A percentile compares a stretch with the other conserved stretches of the same genome.
Conservation (phyloP, 148 eudicot species). For the Selenicereus undatus region DNA sequence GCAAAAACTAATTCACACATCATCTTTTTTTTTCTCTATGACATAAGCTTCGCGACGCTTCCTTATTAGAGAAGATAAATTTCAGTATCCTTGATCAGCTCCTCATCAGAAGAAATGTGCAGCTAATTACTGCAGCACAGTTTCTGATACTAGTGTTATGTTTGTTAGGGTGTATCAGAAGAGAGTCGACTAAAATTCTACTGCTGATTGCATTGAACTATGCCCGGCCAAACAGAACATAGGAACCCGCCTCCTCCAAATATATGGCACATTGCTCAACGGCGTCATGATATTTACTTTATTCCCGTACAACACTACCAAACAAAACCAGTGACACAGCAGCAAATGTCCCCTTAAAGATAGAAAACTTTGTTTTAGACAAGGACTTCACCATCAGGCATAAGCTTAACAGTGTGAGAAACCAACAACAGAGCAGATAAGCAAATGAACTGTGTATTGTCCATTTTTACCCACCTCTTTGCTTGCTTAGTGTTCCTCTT, state of each 20-base stretch:
- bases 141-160: not conserved
- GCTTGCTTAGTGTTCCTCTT: too few relatives aligned
- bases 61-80: not conserved
- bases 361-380: not conserved
- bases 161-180: not conserved
- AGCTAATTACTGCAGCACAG: not conserved
- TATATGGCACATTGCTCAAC: not conserved
- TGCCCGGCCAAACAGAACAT: too few relatives aligned
- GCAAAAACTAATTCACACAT: not conserved
- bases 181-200: not conserved
- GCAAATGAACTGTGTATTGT: not conserved
- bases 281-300: not conserved
- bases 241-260: too few relatives aligned
- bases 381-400: not conserved
- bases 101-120: not conserved
- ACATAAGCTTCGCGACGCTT: not conserved
- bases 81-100: not conserved
- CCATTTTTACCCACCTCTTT: too few relatives aligned
- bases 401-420: not conserved
- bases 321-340: not conserved
- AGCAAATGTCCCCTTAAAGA: not conserved
- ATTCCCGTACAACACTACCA: not conserved
- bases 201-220: too few relatives aligned
- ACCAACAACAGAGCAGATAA: not conserved
- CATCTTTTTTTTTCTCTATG: not conserved